phyloP scores from a whole-genome alignment of 75 land plant species.

The Adiantum capillusveneris region DNA sequence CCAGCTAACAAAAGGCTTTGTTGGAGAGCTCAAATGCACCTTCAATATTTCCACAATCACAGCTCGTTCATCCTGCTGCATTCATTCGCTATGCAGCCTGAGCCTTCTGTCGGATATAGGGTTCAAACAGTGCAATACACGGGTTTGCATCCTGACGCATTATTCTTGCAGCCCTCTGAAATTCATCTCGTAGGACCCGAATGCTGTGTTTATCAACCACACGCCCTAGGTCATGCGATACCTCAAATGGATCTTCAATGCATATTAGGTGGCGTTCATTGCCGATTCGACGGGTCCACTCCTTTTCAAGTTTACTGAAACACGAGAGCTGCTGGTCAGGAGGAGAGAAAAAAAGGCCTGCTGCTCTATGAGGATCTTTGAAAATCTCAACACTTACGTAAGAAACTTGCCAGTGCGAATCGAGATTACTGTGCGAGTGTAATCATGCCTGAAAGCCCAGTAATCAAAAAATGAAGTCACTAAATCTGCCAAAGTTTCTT shows the following conservation, averaged over 20 bases:
- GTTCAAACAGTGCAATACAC: slow-evolving; percentile 56
- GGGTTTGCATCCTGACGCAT: slow-evolving; percentile 75
- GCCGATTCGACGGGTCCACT: slow-evolving; percentile 92
- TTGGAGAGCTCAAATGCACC: too few relatives aligned
- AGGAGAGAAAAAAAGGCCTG: too few relatives aligned
- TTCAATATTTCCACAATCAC: too few relatives aligned
- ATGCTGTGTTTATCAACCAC: slow-evolving; percentile 93
- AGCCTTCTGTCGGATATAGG: too few relatives aligned
- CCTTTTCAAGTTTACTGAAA: slow-evolving; percentile 79
- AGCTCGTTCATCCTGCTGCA: too few relatives aligned
- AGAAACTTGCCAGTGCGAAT: slow-evolving; percentile 79
- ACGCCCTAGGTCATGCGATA: slow-evolving; percentile 84
- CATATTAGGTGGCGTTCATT: slow-evolving; percentile 95
- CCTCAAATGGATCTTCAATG: slow-evolving; percentile 97
- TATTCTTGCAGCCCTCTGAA: slow-evolving; percentile 81
- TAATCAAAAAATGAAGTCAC: slow-evolving; percentile 82
- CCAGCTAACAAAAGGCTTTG: too few relatives aligned
- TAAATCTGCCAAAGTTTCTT: slow-evolving; percentile 62
- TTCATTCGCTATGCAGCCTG: too few relatives aligned
- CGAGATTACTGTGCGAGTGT: slow-evolving; percentile 78
- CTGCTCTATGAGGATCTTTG: too few relatives aligned
- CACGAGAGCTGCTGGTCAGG: not conserved
- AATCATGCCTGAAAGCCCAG: slow-evolving; percentile 95
- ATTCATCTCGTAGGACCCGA: slow-evolving; percentile 75
- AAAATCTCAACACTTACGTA: slow-evolving; percentile 51